These are phyloP conservation scores for Helminthosporium solani DNA, from an alignment of 2,329 filamentous ascomycete species.

Conservation along the genomic window DNA sequence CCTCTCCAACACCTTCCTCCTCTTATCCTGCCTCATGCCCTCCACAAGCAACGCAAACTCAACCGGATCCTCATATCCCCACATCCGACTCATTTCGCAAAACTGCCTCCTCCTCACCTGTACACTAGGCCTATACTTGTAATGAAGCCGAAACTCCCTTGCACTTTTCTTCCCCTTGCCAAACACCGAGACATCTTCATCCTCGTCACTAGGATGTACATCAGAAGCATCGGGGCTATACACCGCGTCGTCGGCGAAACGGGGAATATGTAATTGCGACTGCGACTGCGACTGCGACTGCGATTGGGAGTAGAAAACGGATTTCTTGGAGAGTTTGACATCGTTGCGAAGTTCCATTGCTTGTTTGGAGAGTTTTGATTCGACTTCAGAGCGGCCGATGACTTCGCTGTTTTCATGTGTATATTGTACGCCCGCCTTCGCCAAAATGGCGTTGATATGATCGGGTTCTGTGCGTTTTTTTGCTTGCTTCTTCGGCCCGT, in stretches of 20 bases:
- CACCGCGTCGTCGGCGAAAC: constrained; percentile 20
- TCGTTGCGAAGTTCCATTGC: constrained; percentile 65
- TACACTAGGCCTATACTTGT: constrained; percentile 70
- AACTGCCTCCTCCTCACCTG: constrained; percentile 80
- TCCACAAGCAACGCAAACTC: constrained; percentile 92
- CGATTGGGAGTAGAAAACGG: constrained; percentile 57
- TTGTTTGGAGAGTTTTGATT: constrained; percentile 75
- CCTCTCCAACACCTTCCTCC: constrained; percentile 72
- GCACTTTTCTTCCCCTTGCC: constrained; percentile 15
- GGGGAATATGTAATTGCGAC: constrained; percentile 3
- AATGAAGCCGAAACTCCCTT: constrained; percentile 50
- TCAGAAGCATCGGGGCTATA: constrained; percentile 14
- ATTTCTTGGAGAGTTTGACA: constrained; percentile 52
- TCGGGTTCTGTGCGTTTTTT: constrained; percentile 58
- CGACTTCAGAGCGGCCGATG: constrained; percentile 87
- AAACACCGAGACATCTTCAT: constrained; percentile 12
- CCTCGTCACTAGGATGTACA: constrained; percentile 15
- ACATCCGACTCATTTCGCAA: constrained; percentile 80
- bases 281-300: constrained; percentile 23
- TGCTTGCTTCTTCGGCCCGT: constrained; percentile 39
- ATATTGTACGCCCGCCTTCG: constrained; percentile 86
- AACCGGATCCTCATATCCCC: constrained; percentile 72
- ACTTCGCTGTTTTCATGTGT: constrained; percentile 97
- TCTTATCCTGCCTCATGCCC: constrained; percentile 80
- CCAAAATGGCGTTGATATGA: constrained; percentile 83